These are phyloP conservation scores for Schizonepeta tenuifolia DNA, from an alignment of 257 asterid genomes.

Conservation along the genomic window DNA sequence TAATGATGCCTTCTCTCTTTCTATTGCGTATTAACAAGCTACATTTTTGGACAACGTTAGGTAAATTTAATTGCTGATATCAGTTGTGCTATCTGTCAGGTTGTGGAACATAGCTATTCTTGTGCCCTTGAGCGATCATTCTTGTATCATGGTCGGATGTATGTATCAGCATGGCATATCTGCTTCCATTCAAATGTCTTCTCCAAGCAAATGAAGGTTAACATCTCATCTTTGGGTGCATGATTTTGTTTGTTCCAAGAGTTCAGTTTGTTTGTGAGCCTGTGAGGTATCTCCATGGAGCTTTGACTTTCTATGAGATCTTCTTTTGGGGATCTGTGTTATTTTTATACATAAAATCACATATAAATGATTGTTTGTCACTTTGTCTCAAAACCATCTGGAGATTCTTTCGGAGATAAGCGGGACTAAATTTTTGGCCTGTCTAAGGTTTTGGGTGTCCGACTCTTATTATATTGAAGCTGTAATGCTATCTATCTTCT, in stretches of 20 bases:
- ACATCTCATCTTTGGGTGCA: slow-evolving; percentile 41
- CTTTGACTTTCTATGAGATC: slow-evolving; percentile 8
- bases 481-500: not conserved
- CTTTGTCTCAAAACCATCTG: not conserved
- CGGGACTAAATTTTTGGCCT: not conserved
- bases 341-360: slow-evolving; percentile 14
- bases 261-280: slow-evolving; percentile 16
- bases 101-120: slow-evolving; percentile 92
- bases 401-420: slow-evolving; percentile 11
- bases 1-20: slow-evolving; percentile 27
- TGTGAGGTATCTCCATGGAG: slow-evolving; percentile 19
- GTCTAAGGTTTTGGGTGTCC: slow-evolving; percentile 26
- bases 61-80: slow-evolving; percentile 38
- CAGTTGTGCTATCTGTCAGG: slow-evolving; percentile 49
- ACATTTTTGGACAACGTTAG: slow-evolving; percentile 24
- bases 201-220: slow-evolving; percentile 98
- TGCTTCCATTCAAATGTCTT: slow-evolving; percentile 98
- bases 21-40: slow-evolving; percentile 20
- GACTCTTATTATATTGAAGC: slow-evolving; percentile 6
- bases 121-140: slow-evolving; percentile 99
- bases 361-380: slow-evolving; percentile 9
- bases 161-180: slow-evolving; percentile 90
- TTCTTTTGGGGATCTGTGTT: not conserved
- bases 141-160: slow-evolving; percentile 96
- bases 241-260: slow-evolving; percentile 41